Percentiles rank a stretch among this genome's conserved stretches.
phyloP scores from a whole-genome alignment of 306 rosid genomes.

The Mucuna pruriens region DNA sequence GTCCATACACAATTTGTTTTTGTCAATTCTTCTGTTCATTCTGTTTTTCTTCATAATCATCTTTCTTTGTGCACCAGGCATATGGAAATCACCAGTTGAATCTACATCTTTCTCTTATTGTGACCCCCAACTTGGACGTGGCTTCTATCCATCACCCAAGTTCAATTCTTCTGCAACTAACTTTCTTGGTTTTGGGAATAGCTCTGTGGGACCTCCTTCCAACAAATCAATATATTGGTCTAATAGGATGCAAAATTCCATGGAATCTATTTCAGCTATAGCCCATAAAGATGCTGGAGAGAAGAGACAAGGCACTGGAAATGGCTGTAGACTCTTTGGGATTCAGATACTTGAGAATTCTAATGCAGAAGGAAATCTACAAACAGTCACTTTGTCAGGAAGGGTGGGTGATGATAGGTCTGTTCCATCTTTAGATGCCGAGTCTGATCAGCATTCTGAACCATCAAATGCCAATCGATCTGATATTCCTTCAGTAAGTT shows the following conservation, averaged over 20 bases:
- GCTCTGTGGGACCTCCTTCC: conserved; percentile 54
- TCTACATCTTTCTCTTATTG: conserved; percentile 53
- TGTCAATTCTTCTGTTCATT: neutral
- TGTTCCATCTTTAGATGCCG: conserved; percentile 58
- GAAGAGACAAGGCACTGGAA: conserved; percentile 61
- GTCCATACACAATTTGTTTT: conserved; percentile 6
- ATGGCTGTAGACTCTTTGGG: conserved; percentile 76
- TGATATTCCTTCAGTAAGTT: conserved; percentile 69
- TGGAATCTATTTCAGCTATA: conserved; percentile 54
- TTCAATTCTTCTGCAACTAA: conserved; percentile 56
- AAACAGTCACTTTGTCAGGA: conserved; percentile 47
- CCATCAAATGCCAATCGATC: conserved; percentile 68
- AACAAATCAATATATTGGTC: conserved; percentile 61
- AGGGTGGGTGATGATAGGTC: conserved; percentile 47
- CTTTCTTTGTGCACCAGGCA: conserved; percentile 49
- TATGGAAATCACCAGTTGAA: conserved; percentile 64
- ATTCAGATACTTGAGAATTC: conserved; percentile 65
- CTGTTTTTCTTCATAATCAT: conserved; percentile 18
- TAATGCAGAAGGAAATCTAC: conserved; percentile 53
- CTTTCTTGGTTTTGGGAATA: conserved; percentile 64
- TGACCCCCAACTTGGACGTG: conserved; percentile 61
- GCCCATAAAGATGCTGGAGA: conserved; percentile 57
- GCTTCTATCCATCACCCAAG: conserved; percentile 59
- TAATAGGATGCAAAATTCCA: conserved; percentile 51
- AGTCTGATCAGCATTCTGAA: conserved; percentile 72